These are phyloP conservation scores for Candida yuanshanica DNA, from an alignment of 805 yeast species.

Conservation along the genomic window DNA sequence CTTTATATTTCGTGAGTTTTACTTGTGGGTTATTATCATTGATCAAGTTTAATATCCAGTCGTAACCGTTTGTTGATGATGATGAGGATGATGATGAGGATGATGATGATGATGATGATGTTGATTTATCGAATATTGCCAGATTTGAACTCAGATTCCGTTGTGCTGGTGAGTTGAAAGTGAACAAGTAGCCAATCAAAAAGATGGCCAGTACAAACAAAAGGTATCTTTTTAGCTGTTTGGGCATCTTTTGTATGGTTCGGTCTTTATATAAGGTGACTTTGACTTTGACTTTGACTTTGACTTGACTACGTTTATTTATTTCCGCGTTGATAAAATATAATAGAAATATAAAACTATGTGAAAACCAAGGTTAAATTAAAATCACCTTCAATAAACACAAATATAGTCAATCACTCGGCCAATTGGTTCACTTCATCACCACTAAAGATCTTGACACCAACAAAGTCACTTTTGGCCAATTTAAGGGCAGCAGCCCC, in stretches of 20 bases:
- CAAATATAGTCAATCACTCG: neutral
- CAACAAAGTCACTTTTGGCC: conserved; percentile 20
- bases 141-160: neutral
- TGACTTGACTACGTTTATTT: no score
- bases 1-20: conserved; percentile 35
- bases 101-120: no score
- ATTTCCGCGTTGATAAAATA: no score
- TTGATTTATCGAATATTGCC: neutral
- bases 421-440: conserved; percentile 20
- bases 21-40: conserved; percentile 31
- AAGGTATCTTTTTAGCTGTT: neutral
- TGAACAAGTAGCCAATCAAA: neutral
- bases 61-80: conserved; percentile 4
- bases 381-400: no score
- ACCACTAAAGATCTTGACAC: conserved; percentile 26
- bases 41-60: conserved; percentile 24
- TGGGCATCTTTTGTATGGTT: neutral
- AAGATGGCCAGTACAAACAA: neutral
- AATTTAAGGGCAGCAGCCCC: conserved; percentile 47
- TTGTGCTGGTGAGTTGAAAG: neutral
- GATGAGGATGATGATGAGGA: no score
- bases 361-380: no score
- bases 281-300: no score
- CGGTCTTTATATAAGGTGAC: no score
- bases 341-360: no score